These are phyloP conservation scores for Gynandropsis gynandra DNA, from an alignment of 345 rosid species.

Conservation along the genomic window DNA sequence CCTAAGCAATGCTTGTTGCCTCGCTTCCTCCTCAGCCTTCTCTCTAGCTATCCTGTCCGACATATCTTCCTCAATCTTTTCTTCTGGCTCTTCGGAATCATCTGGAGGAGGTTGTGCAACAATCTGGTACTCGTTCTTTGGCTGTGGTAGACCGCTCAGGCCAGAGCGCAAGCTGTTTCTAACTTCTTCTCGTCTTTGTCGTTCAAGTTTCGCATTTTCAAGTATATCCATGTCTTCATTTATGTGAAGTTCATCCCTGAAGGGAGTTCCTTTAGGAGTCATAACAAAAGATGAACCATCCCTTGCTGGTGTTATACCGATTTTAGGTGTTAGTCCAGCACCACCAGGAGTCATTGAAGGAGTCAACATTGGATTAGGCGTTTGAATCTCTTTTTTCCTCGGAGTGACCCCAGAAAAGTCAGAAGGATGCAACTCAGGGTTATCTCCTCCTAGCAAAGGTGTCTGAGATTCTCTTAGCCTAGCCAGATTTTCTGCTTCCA, in stretches of 20 bases:
- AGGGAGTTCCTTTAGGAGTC: constrained; percentile 95
- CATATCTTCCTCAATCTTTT: constrained; percentile 98
- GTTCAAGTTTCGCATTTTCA: constrained; percentile 72
- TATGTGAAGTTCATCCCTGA: constrained; percentile 93
- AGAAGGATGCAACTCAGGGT: constrained; percentile 98
- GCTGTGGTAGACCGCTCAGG: constrained; percentile 78
- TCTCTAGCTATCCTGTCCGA: constrained; percentile 84
- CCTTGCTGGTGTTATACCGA: constrained; percentile 87
- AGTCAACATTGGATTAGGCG: constrained; percentile 88
- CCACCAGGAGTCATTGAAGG: constrained; percentile 91
- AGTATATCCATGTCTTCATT: constrained; percentile 86
- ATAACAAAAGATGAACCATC: constrained; percentile 69
- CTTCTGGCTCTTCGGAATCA: constrained; percentile 81
- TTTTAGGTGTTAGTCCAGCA: constrained; percentile 73
- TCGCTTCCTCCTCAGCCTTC: constrained; percentile 92
- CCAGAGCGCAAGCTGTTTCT: constrained; percentile 74
- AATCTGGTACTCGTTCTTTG: constrained; percentile 90
- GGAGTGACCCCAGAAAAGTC: constrained; percentile 99
- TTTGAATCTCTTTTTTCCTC: constrained; percentile 73
- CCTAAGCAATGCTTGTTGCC: constrained; percentile 72
- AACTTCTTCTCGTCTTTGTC: constrained; percentile 66
- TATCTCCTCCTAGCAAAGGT: constrained; percentile 92
- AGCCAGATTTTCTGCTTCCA: constrained; percentile 99
- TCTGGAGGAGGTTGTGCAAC: constrained; percentile 74
- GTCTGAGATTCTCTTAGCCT: constrained; percentile 96